Percentiles rank a stretch among this genome's conserved stretches.
These are phyloP conservation scores for Gracilaria caudata DNA, from an alignment of 23 red algal genomes.

Conservation along the genomic window DNA sequence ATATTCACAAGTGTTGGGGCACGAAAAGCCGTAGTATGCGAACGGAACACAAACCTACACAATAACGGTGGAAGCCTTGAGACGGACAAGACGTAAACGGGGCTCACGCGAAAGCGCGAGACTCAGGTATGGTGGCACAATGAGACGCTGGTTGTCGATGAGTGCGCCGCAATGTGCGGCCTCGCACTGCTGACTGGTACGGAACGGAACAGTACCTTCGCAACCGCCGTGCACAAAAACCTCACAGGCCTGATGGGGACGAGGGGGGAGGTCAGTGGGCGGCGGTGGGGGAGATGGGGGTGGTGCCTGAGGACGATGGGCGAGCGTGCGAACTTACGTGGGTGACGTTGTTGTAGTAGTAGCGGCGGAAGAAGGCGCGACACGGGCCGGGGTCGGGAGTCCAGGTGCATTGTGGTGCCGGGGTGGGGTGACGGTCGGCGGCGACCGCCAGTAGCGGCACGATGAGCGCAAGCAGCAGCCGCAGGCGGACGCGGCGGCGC, in stretches of 20 bases:
- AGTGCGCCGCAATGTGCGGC: conserved; percentile 71
- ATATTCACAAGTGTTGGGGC: too few relatives aligned
- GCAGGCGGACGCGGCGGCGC: neutral
- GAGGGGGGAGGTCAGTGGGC: neutral
- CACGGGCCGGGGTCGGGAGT: conserved; percentile 68
- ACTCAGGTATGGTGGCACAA: neutral
- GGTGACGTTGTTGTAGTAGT: conserved; percentile 59
- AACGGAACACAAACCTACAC: conserved; percentile 12
- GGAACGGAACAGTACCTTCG: conserved; percentile 71
- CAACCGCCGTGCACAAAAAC: conserved; percentile 79
- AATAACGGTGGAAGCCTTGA: conserved; percentile 1
- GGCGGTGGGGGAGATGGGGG: neutral
- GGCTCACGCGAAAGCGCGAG: neutral
- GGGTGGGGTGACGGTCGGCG: neutral
- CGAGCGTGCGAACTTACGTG: conserved; percentile 26
- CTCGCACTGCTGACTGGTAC: conserved; percentile 68
- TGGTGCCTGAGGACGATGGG: neutral
- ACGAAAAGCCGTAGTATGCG: neutral
- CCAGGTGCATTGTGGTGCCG: conserved; percentile 45
- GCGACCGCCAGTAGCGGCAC: neutral
- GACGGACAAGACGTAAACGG: conserved; percentile 12
- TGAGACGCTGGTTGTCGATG: neutral
- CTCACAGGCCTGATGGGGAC: conserved; percentile 35
- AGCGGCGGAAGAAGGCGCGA: conserved; percentile 80
- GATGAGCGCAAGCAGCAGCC: neutral